Base-by-base conservation (phyloP, 2,329 filamentous ascomycete genomes). In the Pyrenophora seminiperda region DNA sequence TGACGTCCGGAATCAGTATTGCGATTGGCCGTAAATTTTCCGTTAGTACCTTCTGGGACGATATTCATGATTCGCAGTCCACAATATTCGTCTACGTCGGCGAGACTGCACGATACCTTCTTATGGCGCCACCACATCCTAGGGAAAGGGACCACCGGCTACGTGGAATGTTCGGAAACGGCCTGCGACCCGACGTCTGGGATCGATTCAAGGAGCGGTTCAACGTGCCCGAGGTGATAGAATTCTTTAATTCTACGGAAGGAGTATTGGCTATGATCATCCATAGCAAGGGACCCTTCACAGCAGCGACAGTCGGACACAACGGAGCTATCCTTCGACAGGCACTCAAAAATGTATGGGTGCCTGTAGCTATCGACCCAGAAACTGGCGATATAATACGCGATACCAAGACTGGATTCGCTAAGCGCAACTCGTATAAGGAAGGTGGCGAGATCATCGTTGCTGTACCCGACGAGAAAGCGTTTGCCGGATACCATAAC, bases 171-270 rank as follows among this genome's bases (percentile, higher is more conserved):
- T 85, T 79, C 62, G 85, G 85, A 49, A 88, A 88, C 62, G 85
- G 85, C 0, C 76, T 88, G 62, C 77, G 85, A 1, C 85, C 86
- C 0, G 86, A 89, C 62, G 83, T 89, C 0, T 89, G 86, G 86
- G 69, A 75, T 22, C 74, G 78, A 11, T 89, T 89, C 69, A 74
- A 80, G 45, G 79, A 86, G 46, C 79, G 85, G 2, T 88, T 88
- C 68, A 79, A 79, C 44, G 79, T 88, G 47, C 72, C 77, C 5
- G 80, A 81, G 32, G 82, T 91, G 2, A 77, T 77, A 48, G 89
- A 91, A 70, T 91, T 92, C 72, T 92, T 90, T 77, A 88, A 86
- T 64, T 87, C 84, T 24, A 89, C 86, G 0, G 89, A 91, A 71
- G 87, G 87, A 27, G 78, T 89, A 36, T 79, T 91, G 56, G 71